phyloP scores from a whole-genome alignment of 345 rosid genomes.

The Citrus hindsii region DNA sequence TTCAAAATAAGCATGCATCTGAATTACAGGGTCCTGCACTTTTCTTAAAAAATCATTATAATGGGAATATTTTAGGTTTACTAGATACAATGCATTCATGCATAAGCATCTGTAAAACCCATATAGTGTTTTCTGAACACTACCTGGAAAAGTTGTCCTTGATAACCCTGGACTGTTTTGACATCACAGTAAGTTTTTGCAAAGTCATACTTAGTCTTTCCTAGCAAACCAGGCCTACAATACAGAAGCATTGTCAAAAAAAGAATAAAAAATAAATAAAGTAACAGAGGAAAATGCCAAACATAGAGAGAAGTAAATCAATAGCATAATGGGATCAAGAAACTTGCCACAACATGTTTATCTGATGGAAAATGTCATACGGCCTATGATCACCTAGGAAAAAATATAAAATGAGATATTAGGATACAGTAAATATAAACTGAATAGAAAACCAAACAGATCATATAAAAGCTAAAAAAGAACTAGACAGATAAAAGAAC shows the following conservation, averaged over 20 bases:
- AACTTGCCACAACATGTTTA: constrained; percentile 87
- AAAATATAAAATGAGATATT: constrained; percentile 26
- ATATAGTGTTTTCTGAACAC: constrained; percentile 8
- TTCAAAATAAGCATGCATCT: neutral
- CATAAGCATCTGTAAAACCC: neutral
- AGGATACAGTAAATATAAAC: constrained; percentile 22
- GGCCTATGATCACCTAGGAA: constrained; percentile 83
- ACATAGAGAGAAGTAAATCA: constrained; percentile 17
- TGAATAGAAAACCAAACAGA: neutral
- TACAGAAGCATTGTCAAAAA: constrained; percentile 27
- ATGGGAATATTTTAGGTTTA: neutral
- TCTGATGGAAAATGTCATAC: constrained; percentile 93
- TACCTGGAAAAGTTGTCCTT: constrained; percentile 76
- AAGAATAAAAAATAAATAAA: neutral
- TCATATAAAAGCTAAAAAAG: neutral
- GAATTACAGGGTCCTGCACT: neutral
- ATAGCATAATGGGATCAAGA: constrained; percentile 13
- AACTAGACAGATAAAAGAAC: neutral
- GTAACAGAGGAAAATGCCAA: neutral
- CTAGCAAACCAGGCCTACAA: constrained; percentile 92
- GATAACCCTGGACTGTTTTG: constrained; percentile 41
- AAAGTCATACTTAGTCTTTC: constrained; percentile 82
- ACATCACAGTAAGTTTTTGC: constrained; percentile 83
- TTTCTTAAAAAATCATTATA: neutral
- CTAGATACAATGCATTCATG: neutral